Base-by-base conservation (phyloP, 352 stramenopile genomes). In the Blastocystis sp. region DNA sequence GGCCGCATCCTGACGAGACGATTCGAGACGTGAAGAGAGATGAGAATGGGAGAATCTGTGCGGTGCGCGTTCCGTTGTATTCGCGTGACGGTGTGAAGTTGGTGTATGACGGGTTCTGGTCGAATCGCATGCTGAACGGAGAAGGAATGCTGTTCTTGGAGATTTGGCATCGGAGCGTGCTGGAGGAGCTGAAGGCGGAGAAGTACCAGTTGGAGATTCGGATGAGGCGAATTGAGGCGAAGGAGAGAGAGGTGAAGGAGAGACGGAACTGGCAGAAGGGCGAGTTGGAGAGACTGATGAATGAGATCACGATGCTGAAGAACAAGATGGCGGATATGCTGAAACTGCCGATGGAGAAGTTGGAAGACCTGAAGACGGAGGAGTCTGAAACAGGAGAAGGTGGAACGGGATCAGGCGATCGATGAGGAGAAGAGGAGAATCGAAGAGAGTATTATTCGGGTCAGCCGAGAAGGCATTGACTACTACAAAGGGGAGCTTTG, bases 81-180 rank as follows among this genome's bases (percentile, higher is more conserved):
- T 66, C n/a, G 17, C n/a, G 17, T 14, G 23, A 67, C 19, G 71
- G 71, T 19, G 9, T 7, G 5, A 64, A 45, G 41, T 3, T 81
- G 17, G 3, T 81, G 1, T 81, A 81, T 40, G 52, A 67, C 21
- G 71, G 71, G 62, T 81, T 56, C 40, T 81, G 71, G 71, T 2
- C 4, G 9, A 10, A 81, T 7, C 11, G 66, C 2, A 5, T 45
- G 52, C 66, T 53, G 9, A 23, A 23, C 19, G 64, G 23, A n/a
- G 9, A 74, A 5, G 64, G 64, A 9, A n/a, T 41, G 41, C 41
- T 74, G 1, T 74, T 45, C 41, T 14, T 48, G 10, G 34, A n/a
- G 41, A 23, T 17, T 17, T 74, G 34, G 41, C 40, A 7, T 4
- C 34, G 21, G 34, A 74, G 21, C 43, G 64, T 11, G 40, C 14